Percentiles rank a stretch among this genome's conserved stretches.
Conservation (phyloP, 345 rosid species). For the Pistacia vera region DNA sequence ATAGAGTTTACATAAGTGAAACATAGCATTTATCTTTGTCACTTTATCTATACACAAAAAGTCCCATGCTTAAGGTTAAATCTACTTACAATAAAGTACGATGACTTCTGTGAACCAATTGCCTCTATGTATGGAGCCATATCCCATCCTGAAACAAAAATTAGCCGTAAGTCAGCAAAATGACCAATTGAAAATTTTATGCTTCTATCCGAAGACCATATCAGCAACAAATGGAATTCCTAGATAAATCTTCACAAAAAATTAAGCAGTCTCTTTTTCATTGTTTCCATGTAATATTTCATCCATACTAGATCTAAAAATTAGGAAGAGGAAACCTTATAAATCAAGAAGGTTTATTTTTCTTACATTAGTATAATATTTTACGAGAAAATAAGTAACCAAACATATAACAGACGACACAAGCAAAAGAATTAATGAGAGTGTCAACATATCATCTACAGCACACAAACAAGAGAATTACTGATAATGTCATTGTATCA, state of each 20-base stretch:
- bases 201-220: no score
- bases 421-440: background rate
- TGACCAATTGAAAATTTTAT: background rate
- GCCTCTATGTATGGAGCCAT: constrained; percentile 98
- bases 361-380: background rate
- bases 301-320: background rate
- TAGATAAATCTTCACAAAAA: background rate
- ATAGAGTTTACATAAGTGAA: background rate
- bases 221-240: background rate
- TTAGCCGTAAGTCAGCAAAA: constrained; percentile 19
- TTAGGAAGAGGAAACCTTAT: background rate
- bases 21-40: background rate
- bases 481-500: background rate
- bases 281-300: background rate
- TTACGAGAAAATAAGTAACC: background rate
- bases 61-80: background rate
- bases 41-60: background rate
- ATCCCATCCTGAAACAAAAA: constrained; percentile 77
- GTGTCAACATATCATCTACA: background rate
- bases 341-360: background rate
- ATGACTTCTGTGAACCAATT: constrained; percentile 76
- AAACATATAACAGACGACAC: background rate
- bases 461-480: background rate
- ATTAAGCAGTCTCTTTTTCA: background rate
- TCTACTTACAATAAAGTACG: constrained; percentile 59